A percentile compares a stretch with the other conserved stretches of the same genome.
Conservation (phyloP, 441 rosid species). For the Geranium incanum region DNA sequence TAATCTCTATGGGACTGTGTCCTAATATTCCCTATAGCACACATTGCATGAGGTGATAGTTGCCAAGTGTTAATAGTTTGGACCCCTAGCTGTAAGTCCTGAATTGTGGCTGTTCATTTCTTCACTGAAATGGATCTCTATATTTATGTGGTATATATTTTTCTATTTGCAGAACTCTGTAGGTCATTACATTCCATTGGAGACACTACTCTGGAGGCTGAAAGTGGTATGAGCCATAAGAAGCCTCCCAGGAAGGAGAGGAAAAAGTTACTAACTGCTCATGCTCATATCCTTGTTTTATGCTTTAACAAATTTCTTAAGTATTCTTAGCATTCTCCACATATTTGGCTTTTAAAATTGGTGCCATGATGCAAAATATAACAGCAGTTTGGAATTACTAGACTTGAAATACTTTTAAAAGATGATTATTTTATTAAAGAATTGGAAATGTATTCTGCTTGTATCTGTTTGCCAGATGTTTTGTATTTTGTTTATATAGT, state of each 20-base stretch:
- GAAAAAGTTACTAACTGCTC: constrained; percentile 37
- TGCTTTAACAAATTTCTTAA: not conserved
- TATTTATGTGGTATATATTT: constrained; percentile 18
- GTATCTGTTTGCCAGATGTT: not conserved
- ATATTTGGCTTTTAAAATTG: not conserved
- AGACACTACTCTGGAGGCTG: constrained; percentile 28
- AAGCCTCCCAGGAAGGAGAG: constrained; percentile 54
- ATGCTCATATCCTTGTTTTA: constrained; percentile 38
- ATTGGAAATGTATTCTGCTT: not conserved
- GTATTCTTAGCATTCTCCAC: not conserved
- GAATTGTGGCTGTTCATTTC: constrained; percentile 19
- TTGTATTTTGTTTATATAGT: constrained; percentile 15
- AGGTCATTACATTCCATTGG: constrained; percentile 32
- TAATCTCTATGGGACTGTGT: not conserved
- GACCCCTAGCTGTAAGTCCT: constrained; percentile 3
- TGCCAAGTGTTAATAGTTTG: constrained; percentile 15
- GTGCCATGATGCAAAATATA: not conserved
- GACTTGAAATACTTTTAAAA: not conserved
- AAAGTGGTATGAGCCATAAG: constrained; percentile 30
- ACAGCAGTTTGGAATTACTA: not conserved
- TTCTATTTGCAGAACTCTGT: constrained; percentile 42
- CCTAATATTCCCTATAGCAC: not conserved
- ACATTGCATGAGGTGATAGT: constrained; percentile 5
- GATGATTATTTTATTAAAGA: not conserved
- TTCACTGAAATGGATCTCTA: constrained; percentile 29